Evolutionary conservation across 495 filamentous ascomycete genomes (phyloP), one percentile per base, ranked within the genome.

Genomic region (Amniculicola lignicola): DNA sequence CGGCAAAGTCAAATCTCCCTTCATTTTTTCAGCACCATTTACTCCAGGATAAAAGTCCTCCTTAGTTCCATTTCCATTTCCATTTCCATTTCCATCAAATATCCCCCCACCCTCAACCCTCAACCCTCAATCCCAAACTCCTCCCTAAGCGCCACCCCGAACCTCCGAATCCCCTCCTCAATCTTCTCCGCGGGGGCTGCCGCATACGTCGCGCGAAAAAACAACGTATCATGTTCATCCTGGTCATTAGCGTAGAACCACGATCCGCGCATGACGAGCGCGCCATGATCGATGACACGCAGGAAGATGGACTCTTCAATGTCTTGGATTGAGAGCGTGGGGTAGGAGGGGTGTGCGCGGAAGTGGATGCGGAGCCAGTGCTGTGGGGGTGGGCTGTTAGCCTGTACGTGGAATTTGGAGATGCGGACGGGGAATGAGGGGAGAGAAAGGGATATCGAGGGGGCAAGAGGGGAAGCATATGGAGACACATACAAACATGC

Each of bases 291-390:
- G 35, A 96, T 80, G 44, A 83, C 79, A 15, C 77, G 74, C 45
- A 84, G 63, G 77, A 93, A 97, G 42, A 98, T 85, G 33, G 86
- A 82, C 46, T 94, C 86, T 70, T 98, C 93, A 24, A 97, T 84
- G 11, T 80, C 79, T 16, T 82, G 70, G 57, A 87, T 84, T n/a
- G 69, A 76, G 16, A 71, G 67, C 2, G 76, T 74, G 7, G 50
- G 57, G 28, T 59, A 69, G 23, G 72, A 54, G 0, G 90, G 91
- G 70, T 96, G 90, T 52, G 82, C 81, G 23, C 71, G 75, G 72
- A 82, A 85, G 65, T 93, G 79, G 15, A 98, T 74, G 49, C 84
- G 76, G 29, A 98, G 75, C 93, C 93, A 96, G 65, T 89, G 85
- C 84, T 88, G 50, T 55, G 4, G 27, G 31, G 28, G 19, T 4